Evolutionary conservation across 2,329 filamentous ascomycete genomes (phyloP).

Genomic region (Huntiella savannae): DNA sequence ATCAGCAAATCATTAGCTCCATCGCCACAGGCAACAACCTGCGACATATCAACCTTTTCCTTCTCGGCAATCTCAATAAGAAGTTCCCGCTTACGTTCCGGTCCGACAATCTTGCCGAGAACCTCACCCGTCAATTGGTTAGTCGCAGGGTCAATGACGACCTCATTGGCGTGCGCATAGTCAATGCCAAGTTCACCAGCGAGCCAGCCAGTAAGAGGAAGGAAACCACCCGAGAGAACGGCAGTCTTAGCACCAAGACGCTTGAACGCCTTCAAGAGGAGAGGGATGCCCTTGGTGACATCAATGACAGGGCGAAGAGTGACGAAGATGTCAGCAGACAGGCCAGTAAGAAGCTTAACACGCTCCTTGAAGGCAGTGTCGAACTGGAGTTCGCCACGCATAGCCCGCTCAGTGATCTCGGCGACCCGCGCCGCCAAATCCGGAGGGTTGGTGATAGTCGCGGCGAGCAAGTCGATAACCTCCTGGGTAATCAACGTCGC

Average conservation of each 20-base stretch:
- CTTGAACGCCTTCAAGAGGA: conserved; percentile 57
- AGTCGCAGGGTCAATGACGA: conserved; percentile 38
- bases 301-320: conserved; percentile 56
- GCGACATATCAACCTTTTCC: conserved; percentile 44
- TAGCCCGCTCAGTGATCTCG: conserved; percentile 77
- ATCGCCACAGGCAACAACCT: conserved; percentile 59
- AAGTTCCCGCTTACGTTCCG: conserved; percentile 53
- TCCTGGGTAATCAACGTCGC: conserved; percentile 93
- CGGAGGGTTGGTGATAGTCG: conserved; percentile 46
- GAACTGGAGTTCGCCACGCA: conserved; percentile 93
- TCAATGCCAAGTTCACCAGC: conserved; percentile 65
- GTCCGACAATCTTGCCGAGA: conserved; percentile 53
- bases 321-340: conserved; percentile 61
- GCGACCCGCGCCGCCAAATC: conserved; percentile 69
- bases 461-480: conserved; percentile 88
- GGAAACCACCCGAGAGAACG: conserved; percentile 82
- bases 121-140: conserved; percentile 52
- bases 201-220: conserved; percentile 74
- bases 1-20: conserved; percentile 70
- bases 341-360: conserved; percentile 61
- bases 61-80: conserved; percentile 50
- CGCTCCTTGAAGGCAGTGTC: conserved; percentile 64
- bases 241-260: conserved; percentile 69
- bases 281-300: conserved; percentile 61
- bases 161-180: conserved; percentile 75